Base-by-base conservation (phyloP, 768 basidiomycete species). In the Mycena rebaudengoi region DNA sequence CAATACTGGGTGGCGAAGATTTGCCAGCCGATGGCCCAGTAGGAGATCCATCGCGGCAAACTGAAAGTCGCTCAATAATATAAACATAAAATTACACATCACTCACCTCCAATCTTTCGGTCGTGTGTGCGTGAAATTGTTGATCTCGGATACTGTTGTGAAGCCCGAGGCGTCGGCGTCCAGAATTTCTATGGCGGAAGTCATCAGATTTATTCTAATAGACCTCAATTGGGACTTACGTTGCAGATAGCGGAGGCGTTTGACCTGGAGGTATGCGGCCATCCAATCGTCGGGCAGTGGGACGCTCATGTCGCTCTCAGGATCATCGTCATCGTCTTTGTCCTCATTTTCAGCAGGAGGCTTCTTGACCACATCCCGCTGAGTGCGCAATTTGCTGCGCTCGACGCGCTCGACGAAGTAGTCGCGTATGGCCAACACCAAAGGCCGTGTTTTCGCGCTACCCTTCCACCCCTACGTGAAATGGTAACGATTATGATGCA, bases 121-220 rank as follows among this genome's bases (percentile, higher is more conserved):
- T 7, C 68, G 58, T 23, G 66, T 54, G 4, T 54, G 41, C 4
- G 74, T 75, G 46, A 79, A 77, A 0, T 44, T 50, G 51, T 79
- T 79, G 18, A 76, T 71, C 51, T 79, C 76, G 4, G 60, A 32
- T n/a, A 78, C 69, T 1, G 73, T 73, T 54, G 74, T 71, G 49
- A 72, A 78, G 4, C 78, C 76, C 0, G 75, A 77, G 3, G 71
- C 70, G 48, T 79, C 75, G 26, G 75, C 72, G 53, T 79, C 78
- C 46, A 78, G 68, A 13, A 75, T 76, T 48, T 78, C 78, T 46
- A 69, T 45, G 20, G 76, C 73, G 1, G 66, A 59, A 49, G 70
- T 70, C 7, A 74, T 8, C 11, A 44, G 23, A 55, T 13, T 35
- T 16, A 28, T 33, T 8, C 10, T 16, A 44, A 4, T n/a, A 44